These are phyloP conservation scores for Irpex sp. DNA, from an alignment of 1,284 basidiomycete species.

Conservation along the genomic window DNA sequence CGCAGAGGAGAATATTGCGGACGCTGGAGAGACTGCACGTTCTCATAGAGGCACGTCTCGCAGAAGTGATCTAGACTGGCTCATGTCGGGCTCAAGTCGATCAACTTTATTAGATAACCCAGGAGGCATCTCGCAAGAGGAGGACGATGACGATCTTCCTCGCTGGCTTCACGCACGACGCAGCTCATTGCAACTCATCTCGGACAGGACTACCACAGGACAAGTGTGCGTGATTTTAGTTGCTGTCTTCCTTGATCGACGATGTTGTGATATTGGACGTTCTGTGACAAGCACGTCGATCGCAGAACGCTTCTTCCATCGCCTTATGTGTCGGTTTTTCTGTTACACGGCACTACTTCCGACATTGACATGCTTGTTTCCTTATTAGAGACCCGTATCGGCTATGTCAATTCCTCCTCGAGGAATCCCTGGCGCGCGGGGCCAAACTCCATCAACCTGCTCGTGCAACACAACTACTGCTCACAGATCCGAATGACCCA, in stretches of 20 bases:
- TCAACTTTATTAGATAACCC: slow-evolving; percentile 13
- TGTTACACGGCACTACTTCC: too few species aligned
- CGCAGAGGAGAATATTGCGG: not conserved
- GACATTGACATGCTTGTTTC: too few species aligned
- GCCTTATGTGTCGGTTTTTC: too few species aligned
- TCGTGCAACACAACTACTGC: slow-evolving; percentile 23
- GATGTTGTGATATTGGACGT: too few species aligned
- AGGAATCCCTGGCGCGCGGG: slow-evolving; percentile 38
- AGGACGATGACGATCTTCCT: slow-evolving; percentile 14
- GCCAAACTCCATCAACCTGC: slow-evolving; percentile 36
- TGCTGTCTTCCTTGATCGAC: not conserved
- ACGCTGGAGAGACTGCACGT: slow-evolving; percentile 5
- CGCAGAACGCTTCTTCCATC: too few species aligned
- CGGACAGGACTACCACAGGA: slow-evolving; percentile 38
- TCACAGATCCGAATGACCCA: slow-evolving; percentile 6
- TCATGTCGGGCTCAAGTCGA: slow-evolving; percentile 22
- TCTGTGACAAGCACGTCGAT: too few species aligned
- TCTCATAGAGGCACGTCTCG: slow-evolving; percentile 1
- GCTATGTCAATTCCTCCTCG: slow-evolving; percentile 50
- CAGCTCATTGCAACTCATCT: slow-evolving; percentile 23
- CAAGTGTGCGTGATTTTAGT: slow-evolving; percentile 35
- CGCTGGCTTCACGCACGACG: slow-evolving; percentile 25
- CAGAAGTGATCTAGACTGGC: slow-evolving; percentile 20
- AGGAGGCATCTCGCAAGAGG: not conserved
- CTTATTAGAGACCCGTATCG: slow-evolving; percentile 36